Percentiles rank a stretch among this genome's conserved stretches.
These are phyloP conservation scores for Gyrodon lividus DNA, from an alignment of 768 basidiomycete species.

Conservation along the genomic window DNA sequence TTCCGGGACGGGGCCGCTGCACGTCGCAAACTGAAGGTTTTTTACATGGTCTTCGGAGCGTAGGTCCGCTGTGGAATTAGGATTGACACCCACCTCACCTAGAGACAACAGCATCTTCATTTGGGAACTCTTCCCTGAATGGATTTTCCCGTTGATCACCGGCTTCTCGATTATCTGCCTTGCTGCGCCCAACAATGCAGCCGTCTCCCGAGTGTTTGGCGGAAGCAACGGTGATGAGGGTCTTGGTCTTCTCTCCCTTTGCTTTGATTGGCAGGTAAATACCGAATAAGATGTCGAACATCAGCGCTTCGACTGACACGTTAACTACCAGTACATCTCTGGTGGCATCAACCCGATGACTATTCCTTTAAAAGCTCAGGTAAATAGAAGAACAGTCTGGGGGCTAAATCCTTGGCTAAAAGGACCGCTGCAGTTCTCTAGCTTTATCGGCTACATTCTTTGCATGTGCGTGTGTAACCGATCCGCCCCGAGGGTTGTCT, in stretches of 20 bases:
- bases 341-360: constrained; percentile 43
- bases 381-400: constrained; percentile 7
- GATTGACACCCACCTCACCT: not conserved
- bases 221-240: constrained; percentile 65
- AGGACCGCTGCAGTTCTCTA: constrained; percentile 33
- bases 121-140: constrained; percentile 28
- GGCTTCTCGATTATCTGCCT: constrained; percentile 64
- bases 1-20: constrained; percentile 41
- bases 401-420: not conserved
- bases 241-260: constrained; percentile 56
- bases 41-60: constrained; percentile 23
- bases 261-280: constrained; percentile 58
- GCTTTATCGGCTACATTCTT: constrained; percentile 47
- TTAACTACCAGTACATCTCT: constrained; percentile 19
- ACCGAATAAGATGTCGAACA: constrained; percentile 45
- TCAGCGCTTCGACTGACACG: constrained; percentile 15
- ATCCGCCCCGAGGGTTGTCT: not conserved
- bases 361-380: constrained; percentile 55
- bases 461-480: constrained; percentile 42
- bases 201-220: constrained; percentile 57
- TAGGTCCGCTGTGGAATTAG: constrained; percentile 32
- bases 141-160: constrained; percentile 57
- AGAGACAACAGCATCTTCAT: constrained; percentile 32
- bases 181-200: constrained; percentile 46
- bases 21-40: constrained; percentile 39